Evolutionary conservation across 2,329 filamentous ascomycete species (phyloP), one percentile per base, ranked within the genome.

Genomic region (Aspergillus eucalypticola): DNA sequence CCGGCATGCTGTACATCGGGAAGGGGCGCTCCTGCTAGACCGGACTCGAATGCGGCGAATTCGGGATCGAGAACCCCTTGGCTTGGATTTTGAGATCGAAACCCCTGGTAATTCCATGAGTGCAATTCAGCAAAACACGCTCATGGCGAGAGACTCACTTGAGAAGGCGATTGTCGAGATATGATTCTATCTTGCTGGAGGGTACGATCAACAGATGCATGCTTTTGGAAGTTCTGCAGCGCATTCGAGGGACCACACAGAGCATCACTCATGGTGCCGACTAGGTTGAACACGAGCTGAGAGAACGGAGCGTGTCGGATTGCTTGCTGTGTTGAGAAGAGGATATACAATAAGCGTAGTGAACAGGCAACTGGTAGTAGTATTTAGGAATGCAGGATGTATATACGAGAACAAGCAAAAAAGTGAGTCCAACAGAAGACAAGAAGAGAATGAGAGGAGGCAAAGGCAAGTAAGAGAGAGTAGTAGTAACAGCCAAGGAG

Each of bases 171-270:
- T 57, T 83, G 80, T 61, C 83, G 82, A 8, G 82, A 78, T 38
- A 81, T 75, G 50, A 90, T 69, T 54, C 88, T 87, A 75, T 92
- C 90, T 74, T 91, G 90, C 71, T 92, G 89, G 52, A 90, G 80
- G 8, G 87, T 87, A 57, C 88, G 82, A 72, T 92, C 89, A 63
- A 85, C 82, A 52, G 88, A 82, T 10, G 85, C 79, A 74, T 92
- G 89, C 68, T 89, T 87, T 69, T 89, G 84, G 72, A 92, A 86
- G 70, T 84, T 88, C 75, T 91, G 90, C 55, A 91, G 84, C 64
- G 89, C 84, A 75, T 90, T 92, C 11, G 90, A 90, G 17, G 90
- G 89, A 60, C 90, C 89, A 73, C 90, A 93, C 58, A 90, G 79
- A 67, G 84, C 82, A 69, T 90, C 87, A 55, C 85, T 81, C 88